Evolutionary conservation across 257 asterid species (phyloP), one percentile per base, ranked within the genome.

Genomic region (Scutellaria minor): DNA sequence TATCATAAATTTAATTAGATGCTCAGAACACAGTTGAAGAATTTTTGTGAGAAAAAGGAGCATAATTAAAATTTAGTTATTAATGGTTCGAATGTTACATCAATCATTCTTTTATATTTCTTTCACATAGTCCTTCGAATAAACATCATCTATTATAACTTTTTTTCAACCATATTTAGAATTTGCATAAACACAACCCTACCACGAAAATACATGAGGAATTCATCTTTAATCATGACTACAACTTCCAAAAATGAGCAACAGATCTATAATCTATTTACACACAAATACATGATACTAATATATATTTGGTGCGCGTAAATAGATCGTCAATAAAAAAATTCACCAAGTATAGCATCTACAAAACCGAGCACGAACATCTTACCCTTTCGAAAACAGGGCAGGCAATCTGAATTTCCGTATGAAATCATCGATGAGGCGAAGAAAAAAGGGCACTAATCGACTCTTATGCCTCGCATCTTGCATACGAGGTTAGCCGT

Each of bases 401-500:
- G 20, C 11, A 14, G 22, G 46, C 54, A 9, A 51, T 39, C 9
- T 56, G 45, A 64, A 68, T 42, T 9, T 41, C 62, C 40, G 24
- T 41, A 55, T 55, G 62, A 46, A 46, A 50, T 41, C 45, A 7
- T 39, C 4, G 40, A 64, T 35, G 14, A 9, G 40, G 44, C 6
- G 54, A 58, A 18, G 18, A 18, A 18, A n/a, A 54, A 10, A 18
- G 39, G 59, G 61, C 31, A 20, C 64, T 76, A 78, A 22, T 95
- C 99, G 54, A 92, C 80, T 48, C 77, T 84, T 55, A 88, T 85
- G 10, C 91, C 94, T 6, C 97, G 90, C 90, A 95, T 95, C 84
- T 79, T 92, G 82, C 99, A 92, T 59, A 92, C 93, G 10, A 90
- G 98, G 83, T 92, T 92, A 42, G 93, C 96, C 0, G 96, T 89